A percentile compares a stretch with the other conserved stretches of the same genome.
These are phyloP conservation scores for Areca catechu DNA, from an alignment of 176 grass and related monocot species.

Conservation along the genomic window DNA sequence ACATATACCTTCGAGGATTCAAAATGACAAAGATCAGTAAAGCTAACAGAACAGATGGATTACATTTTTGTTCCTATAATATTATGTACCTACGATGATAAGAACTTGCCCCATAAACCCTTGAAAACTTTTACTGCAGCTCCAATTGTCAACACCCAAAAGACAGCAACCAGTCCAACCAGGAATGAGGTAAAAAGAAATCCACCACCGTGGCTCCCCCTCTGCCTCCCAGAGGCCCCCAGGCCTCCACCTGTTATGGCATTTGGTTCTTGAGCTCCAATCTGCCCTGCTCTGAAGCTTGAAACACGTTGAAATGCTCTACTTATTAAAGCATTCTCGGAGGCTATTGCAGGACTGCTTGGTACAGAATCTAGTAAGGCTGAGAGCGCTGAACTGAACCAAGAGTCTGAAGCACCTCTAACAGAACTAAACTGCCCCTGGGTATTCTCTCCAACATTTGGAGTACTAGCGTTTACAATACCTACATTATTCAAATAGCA, in stretches of 20 bases:
- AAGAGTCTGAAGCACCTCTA: conserved; percentile 35
- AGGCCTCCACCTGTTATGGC: conserved; percentile 20
- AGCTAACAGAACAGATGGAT: no score
- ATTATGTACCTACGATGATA: no score
- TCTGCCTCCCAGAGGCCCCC: conserved; percentile 23
- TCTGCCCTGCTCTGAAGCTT: conserved; percentile 63
- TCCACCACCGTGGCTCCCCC: conserved; percentile 19
- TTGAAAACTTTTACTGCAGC: conserved; percentile 42
- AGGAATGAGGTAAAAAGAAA: conserved; percentile 53
- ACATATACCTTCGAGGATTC: no score
- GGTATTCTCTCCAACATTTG: conserved; percentile 7
- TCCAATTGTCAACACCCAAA: conserved; percentile 56
- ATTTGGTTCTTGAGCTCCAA: conserved; percentile 5
- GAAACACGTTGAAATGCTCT: conserved; percentile 68
- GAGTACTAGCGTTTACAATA: conserved; percentile 22
- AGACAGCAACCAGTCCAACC: conserved; percentile 48
- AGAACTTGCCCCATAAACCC: conserved; percentile 35
- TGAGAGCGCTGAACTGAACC: conserved; percentile 49
- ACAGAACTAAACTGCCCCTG: conserved; percentile 15
- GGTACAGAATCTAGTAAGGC: conserved; percentile 66
- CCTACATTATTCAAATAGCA: conserved; percentile 35
- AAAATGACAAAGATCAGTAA: no score
- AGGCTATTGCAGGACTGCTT: conserved; percentile 70
- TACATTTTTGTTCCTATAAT: no score
- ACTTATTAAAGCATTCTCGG: conserved; percentile 54